A percentile compares a stretch with the other conserved stretches of the same genome.
phyloP scores from a whole-genome alignment of 768 basidiomycete genomes.

The Wakefieldia striispora region DNA sequence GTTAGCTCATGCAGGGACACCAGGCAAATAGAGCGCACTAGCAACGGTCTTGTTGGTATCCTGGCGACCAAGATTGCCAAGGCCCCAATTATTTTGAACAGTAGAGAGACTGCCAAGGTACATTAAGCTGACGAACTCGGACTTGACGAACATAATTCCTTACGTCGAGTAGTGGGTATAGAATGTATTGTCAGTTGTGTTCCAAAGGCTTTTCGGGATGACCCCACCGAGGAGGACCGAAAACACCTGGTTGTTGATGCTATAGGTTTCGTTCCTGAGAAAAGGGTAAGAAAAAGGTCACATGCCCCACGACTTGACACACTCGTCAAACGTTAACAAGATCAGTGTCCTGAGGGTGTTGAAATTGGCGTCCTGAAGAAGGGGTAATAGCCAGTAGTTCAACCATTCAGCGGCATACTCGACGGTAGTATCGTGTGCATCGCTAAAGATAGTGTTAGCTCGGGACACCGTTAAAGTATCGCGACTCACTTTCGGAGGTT shows the following conservation, averaged over 20 bases:
- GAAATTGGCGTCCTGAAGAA: slow-evolving; percentile 50
- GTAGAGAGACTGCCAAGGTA: slow-evolving; percentile 39
- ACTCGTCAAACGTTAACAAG: slow-evolving; percentile 64
- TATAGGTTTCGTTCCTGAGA: slow-evolving; percentile 28
- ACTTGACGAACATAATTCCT: background rate
- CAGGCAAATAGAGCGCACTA: slow-evolving; percentile 7
- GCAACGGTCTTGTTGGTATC: slow-evolving; percentile 48
- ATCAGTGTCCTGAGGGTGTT: slow-evolving; percentile 56
- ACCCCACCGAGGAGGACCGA: slow-evolving; percentile 45
- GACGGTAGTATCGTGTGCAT: slow-evolving; percentile 59
- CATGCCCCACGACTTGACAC: slow-evolving; percentile 19
- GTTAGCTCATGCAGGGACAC: background rate
- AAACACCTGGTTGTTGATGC: slow-evolving; percentile 47
- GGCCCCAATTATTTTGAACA: slow-evolving; percentile 59
- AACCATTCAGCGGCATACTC: slow-evolving; percentile 48
- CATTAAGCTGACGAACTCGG: background rate
- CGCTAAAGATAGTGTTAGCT: slow-evolving; percentile 35
- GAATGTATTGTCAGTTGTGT: slow-evolving; percentile 50
- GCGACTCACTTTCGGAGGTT: slow-evolving; percentile 40
- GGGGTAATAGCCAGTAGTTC: slow-evolving; percentile 47
- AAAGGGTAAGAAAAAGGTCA: background rate
- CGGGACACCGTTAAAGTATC: background rate
- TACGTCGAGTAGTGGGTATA: slow-evolving; percentile 59
- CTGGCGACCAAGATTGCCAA: slow-evolving; percentile 56
- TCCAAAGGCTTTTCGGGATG: slow-evolving; percentile 40